Evolutionary conservation across 176 grass and related monocot species (phyloP).

Genomic region (Tillandsia fasciculata): DNA sequence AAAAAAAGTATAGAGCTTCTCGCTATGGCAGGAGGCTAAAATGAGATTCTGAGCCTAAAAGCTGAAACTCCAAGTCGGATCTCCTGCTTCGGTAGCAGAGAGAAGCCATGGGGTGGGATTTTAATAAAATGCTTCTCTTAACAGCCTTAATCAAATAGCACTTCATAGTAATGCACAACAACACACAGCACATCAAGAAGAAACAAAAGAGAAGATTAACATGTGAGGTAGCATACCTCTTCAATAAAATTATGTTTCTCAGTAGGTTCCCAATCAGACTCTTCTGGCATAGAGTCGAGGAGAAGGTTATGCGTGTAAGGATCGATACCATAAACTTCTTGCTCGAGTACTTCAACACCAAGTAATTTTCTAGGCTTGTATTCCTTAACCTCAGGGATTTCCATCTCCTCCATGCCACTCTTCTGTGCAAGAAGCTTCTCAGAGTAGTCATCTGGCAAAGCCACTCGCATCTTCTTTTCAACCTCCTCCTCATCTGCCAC

Average conservation of each 20-base stretch:
- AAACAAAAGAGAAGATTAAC: neutral
- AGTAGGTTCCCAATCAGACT: slow-evolving; percentile 41
- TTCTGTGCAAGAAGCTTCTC: slow-evolving; percentile 90
- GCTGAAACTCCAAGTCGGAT: too few relatives aligned
- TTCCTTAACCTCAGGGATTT: slow-evolving; percentile 98
- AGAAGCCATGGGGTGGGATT: too few relatives aligned
- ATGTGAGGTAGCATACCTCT: slow-evolving; percentile 47
- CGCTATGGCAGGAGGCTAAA: too few relatives aligned
- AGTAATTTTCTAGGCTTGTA: slow-evolving; percentile 85
- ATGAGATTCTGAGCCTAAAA: too few relatives aligned
- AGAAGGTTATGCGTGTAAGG: slow-evolving; percentile 97
- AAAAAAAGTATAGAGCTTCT: too few relatives aligned
- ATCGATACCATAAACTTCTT: slow-evolving; percentile 99
- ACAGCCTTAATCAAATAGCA: too few relatives aligned
- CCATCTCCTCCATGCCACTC: slow-evolving; percentile 72
- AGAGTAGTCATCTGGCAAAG: slow-evolving; percentile 89
- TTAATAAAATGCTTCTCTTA: too few relatives aligned
- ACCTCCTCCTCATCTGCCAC: slow-evolving; percentile 92
- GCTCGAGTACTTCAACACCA: slow-evolving; percentile 79
- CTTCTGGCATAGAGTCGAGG: slow-evolving; percentile 79
- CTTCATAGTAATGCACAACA: neutral
- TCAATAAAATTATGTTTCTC: slow-evolving; percentile 90
- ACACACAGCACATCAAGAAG: neutral
- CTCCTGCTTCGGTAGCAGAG: too few relatives aligned
- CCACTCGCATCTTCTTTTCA: slow-evolving; percentile 73